phyloP scores from a whole-genome alignment of 331 rosid species.

The Phaseolus coccineus region DNA sequence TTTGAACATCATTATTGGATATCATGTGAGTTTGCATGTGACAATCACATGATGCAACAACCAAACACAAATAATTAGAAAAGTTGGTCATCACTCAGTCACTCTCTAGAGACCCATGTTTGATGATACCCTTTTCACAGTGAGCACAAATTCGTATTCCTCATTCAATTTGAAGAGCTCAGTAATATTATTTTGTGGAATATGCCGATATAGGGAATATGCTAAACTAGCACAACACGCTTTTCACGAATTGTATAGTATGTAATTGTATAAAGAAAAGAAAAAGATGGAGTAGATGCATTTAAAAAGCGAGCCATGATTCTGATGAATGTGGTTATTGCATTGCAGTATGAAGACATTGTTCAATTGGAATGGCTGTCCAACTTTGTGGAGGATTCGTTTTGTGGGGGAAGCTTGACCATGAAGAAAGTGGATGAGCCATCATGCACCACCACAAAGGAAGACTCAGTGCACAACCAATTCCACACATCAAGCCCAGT shows the following conservation, averaged over 20 bases:
- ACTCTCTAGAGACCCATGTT: constrained; percentile 30
- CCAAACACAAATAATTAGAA: constrained; percentile 35
- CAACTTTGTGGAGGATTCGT: constrained; percentile 90
- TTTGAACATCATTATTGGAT: constrained; percentile 54
- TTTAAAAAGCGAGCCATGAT: constrained; percentile 31
- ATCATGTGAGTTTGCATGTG: constrained; percentile 64
- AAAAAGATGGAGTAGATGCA: background rate
- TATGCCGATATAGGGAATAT: background rate
- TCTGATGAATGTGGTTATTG: constrained; percentile 13
- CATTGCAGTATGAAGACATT: constrained; percentile 91
- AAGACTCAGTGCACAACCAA: constrained; percentile 59
- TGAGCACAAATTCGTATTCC: constrained; percentile 43
- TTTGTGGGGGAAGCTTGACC: constrained; percentile 79
- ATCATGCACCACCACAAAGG: constrained; percentile 44
- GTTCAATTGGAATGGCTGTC: constrained; percentile 96
- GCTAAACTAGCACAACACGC: background rate
- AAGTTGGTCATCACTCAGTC: background rate
- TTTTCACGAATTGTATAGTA: background rate
- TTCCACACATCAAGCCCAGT: constrained; percentile 92
- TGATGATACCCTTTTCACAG: constrained; percentile 13
- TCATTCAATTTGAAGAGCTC: constrained; percentile 13
- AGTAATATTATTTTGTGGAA: background rate
- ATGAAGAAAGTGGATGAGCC: constrained; percentile 69
- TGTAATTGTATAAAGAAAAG: background rate
- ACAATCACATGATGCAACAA: constrained; percentile 46